A percentile compares a stretch with the other conserved stretches of the same genome.
phyloP scores from a whole-genome alignment of 2,329 filamentous ascomycete genomes.

The Hymenoscyphus fructigenus region DNA sequence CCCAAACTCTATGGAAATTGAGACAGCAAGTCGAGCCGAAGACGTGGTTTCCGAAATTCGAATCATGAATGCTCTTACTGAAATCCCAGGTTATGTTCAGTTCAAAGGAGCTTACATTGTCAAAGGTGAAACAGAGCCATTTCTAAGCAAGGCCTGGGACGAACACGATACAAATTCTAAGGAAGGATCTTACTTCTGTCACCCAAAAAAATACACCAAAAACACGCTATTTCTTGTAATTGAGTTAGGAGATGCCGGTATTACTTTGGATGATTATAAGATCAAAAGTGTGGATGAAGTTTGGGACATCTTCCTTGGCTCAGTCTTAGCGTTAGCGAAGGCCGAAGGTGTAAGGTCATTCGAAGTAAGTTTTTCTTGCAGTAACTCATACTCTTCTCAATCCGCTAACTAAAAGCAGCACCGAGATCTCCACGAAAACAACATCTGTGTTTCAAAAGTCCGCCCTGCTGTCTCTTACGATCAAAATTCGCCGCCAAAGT shows the following conservation, averaged over 20 bases:
- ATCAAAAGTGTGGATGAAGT: slow-evolving; percentile 50
- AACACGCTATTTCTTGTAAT: slow-evolving; percentile 60
- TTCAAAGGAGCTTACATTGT: slow-evolving; percentile 66
- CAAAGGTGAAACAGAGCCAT: slow-evolving; percentile 52
- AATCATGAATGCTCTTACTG: slow-evolving; percentile 63
- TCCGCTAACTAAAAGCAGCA: slow-evolving; percentile 44
- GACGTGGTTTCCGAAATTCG: slow-evolving; percentile 59
- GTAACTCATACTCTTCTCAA: not conserved
- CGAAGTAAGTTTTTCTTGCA: slow-evolving; percentile 46
- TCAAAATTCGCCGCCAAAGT: not conserved
- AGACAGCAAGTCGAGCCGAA: slow-evolving; percentile 34
- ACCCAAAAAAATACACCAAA: slow-evolving; percentile 58
- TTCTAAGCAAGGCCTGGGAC: slow-evolving; percentile 60
- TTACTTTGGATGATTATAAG: slow-evolving; percentile 58
- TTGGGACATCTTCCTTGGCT: slow-evolving; percentile 63
- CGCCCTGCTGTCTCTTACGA: not conserved
- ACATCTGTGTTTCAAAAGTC: slow-evolving; percentile 50
- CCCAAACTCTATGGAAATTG: slow-evolving; percentile 18
- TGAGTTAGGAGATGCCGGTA: slow-evolving; percentile 62
- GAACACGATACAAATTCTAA: slow-evolving; percentile 38
- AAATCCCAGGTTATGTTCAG: slow-evolving; percentile 63
- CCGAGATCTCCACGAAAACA: slow-evolving; percentile 65
- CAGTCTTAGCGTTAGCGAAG: slow-evolving; percentile 58
- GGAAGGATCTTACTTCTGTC: slow-evolving; percentile 55
- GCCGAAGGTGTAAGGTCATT: slow-evolving; percentile 59